Evolutionary conservation across 2,329 filamentous ascomycete species (phyloP).

Genomic region (Colletotrichum neosansevieriae): DNA sequence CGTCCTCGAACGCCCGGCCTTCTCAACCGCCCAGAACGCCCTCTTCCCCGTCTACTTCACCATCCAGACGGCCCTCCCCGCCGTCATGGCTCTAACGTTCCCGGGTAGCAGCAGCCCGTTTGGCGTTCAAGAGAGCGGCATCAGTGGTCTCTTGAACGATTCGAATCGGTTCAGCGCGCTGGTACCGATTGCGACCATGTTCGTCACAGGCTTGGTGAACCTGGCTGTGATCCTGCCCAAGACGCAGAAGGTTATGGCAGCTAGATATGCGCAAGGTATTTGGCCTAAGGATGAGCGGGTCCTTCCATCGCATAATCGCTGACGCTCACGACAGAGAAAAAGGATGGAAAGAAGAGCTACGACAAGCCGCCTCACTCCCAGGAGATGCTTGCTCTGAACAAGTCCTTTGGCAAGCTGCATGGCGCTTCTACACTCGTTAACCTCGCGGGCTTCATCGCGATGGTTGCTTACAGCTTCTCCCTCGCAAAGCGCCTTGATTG

Average conservation of each 20-base stretch:
- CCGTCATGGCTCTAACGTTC: conserved; percentile 82
- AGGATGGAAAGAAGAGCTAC: conserved; percentile 89
- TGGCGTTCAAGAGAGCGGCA: conserved; percentile 57
- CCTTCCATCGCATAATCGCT: conserved; percentile 7
- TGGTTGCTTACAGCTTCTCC: conserved; percentile 82
- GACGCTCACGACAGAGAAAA: conserved; percentile 69
- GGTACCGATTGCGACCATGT: conserved; percentile 76
- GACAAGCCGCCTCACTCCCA: conserved; percentile 83
- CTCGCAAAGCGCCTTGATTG: conserved; percentile 73
- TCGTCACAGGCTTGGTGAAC: conserved; percentile 79
- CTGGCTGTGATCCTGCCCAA: conserved; percentile 78
- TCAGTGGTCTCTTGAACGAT: conserved; percentile 69
- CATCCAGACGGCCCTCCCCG: conserved; percentile 81
- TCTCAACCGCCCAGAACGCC: conserved; percentile 82
- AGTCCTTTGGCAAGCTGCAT: conserved; percentile 82
- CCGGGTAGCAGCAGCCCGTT: conserved; percentile 68
- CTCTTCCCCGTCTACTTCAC: conserved; percentile 92
- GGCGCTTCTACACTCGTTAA: conserved; percentile 86
- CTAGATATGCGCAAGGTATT: conserved; percentile 83
- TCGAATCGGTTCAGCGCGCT: conserved; percentile 74
- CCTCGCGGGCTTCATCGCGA: conserved; percentile 75
- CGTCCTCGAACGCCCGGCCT: conserved; percentile 81
- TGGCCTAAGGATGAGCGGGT: background rate
- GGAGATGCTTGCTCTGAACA: conserved; percentile 86
- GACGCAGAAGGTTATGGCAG: conserved; percentile 79